phyloP scores from a whole-genome alignment of 2,329 filamentous ascomycete species.

The Ascochyta koolunga region DNA sequence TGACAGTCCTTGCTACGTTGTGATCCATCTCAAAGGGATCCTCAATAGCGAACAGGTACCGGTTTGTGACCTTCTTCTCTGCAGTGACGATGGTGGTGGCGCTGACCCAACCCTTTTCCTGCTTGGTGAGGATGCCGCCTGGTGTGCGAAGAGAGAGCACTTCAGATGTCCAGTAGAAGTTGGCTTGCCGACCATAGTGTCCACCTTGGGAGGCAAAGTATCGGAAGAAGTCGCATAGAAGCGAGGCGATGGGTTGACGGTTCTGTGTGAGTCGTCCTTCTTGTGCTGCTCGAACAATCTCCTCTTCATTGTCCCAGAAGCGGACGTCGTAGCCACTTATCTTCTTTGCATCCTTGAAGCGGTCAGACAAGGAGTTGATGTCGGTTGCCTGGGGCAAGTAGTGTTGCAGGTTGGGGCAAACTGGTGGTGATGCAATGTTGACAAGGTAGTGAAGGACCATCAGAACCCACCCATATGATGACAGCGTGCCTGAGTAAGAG shows the following conservation, averaged over 20 bases:
- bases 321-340: constrained; percentile 73
- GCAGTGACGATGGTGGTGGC: constrained; percentile 71
- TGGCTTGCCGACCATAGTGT: constrained; percentile 49
- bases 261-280: constrained; percentile 70
- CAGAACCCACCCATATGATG: constrained; percentile 87
- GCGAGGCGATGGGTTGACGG: constrained; percentile 68
- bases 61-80: constrained; percentile 73
- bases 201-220: constrained; percentile 71
- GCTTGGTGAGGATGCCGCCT: constrained; percentile 74
- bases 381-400: constrained; percentile 45
- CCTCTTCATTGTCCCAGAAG: constrained; percentile 78
- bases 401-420: constrained; percentile 81
- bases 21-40: constrained; percentile 89
- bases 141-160: constrained; percentile 77
- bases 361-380: constrained; percentile 37
- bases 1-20: constrained; percentile 87
- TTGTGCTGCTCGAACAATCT: constrained; percentile 67
- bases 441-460: constrained; percentile 93
- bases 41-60: constrained; percentile 88
- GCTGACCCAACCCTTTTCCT: constrained; percentile 84
- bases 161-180: constrained; percentile 81
- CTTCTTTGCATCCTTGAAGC: constrained; percentile 48
- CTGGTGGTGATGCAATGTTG: constrained; percentile 79
- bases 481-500: constrained; percentile 82
- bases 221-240: constrained; percentile 85